Conservation (phyloP, 2,329 filamentous ascomycete species). For the Sordariomycetes sp. region DNA sequence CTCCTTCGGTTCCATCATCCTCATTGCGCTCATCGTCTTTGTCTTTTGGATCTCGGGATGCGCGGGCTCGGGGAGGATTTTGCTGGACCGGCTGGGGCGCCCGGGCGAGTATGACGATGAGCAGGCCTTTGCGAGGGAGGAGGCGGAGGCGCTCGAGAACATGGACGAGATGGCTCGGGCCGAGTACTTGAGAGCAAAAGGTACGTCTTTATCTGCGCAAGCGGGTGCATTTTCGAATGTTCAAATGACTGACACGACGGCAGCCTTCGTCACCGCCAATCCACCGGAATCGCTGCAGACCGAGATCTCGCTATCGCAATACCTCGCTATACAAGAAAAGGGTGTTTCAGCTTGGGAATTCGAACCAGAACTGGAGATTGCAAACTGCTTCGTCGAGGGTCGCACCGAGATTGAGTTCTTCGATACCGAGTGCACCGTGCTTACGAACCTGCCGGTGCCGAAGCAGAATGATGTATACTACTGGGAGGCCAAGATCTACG, state of each 20-base stretch:
- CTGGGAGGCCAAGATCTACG: constrained; percentile 98
- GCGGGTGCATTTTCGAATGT: background rate
- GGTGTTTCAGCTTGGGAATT: constrained; percentile 99
- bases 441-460: constrained; percentile 91
- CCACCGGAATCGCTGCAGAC: constrained; percentile 92
- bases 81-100: constrained; percentile 84
- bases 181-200: constrained; percentile 92
- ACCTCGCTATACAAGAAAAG: constrained; percentile 97
- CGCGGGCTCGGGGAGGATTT: constrained; percentile 77
- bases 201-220: constrained; percentile 32
- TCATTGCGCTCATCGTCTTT: constrained; percentile 80
- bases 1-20: constrained; percentile 81
- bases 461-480: constrained; percentile 99
- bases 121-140: constrained; percentile 85
- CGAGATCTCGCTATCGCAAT: constrained; percentile 95
- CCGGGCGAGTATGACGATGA: constrained; percentile 98
- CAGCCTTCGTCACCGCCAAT: constrained; percentile 89
- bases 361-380: constrained; percentile 96
- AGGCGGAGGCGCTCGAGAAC: constrained; percentile 85
- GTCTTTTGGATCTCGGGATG: constrained; percentile 70
- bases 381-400: constrained; percentile 95
- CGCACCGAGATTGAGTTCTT: constrained; percentile 98
- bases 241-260: background rate
- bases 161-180: constrained; percentile 91
- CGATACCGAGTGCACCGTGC: constrained; percentile 93